Evolutionary conservation across 2,329 filamentous ascomycete genomes (phyloP), one percentile per base, ranked within the genome.

Genomic region (Neopestalotiopsis sp.): DNA sequence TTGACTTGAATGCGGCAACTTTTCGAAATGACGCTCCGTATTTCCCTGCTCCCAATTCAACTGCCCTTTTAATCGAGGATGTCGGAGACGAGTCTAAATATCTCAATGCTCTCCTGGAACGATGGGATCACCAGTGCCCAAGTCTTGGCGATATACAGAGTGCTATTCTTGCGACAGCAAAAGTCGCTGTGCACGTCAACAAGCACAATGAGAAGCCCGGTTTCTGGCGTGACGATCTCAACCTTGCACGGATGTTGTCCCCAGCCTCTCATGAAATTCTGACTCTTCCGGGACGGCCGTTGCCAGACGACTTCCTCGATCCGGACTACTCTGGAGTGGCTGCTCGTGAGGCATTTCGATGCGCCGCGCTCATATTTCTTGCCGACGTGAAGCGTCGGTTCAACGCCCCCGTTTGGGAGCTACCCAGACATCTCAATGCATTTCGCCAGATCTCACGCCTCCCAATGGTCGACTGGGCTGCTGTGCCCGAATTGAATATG

Each of bases 401-500:
- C 69, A 73, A 73, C n/a, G 73, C 72, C 5, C 59, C 64, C 1
- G 68, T 71, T 6, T 70, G 60, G 45, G 75, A 77, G 38, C 67
- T 77, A 62, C 62, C 64, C 20, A 64, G 68, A 2, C 75, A 77
- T 24, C 68, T 77, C 20, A 68, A 74, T 17, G 75, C 75, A 9
- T 77, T 77, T 63, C 65, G 72, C n/a, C 71, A 74, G 70, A 75
- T 77, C 42, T 73, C 74, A 42, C 70, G 70, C 42, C 69, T 77
- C 30, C 75, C 75, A 2, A 60, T 72, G 9, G 74, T 77, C 0
- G 66, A 74, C 34, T 77, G 75, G 75, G 63, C 70, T 17, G 34
- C 72, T 1, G 70, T 76, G n/a, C 74, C 75, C n/a, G 74, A 77
- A 71, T 61, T 77, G n/a, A 76, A 72, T 42, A 71, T 77, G 17